Percentiles rank a stretch among this genome's conserved stretches.
phyloP scores from a whole-genome alignment of 352 stramenopile species.

The Pythium phragmiticola region DNA sequence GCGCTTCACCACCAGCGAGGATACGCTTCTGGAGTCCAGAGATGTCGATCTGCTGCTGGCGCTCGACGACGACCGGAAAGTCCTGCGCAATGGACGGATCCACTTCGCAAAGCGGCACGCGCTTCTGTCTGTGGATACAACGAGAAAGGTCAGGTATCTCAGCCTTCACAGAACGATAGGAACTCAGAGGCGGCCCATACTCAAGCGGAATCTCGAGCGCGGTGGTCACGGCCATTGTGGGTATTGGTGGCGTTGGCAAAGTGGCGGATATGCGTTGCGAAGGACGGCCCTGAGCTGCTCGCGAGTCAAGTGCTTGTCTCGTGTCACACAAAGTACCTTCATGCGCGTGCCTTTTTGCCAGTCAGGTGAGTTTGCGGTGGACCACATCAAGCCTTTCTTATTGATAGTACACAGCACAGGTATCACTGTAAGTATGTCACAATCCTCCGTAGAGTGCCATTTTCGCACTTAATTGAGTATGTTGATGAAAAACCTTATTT shows the following conservation, averaged over 20 bases:
- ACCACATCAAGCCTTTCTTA: conserved; percentile 16
- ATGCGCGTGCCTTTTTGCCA: conserved; percentile 30
- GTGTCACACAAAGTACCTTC: conserved; percentile 9
- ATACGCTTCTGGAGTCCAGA: conserved; percentile 63
- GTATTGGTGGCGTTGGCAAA: not conserved
- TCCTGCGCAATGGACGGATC: conserved; percentile 36
- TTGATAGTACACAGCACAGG: not conserved
- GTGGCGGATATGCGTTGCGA: not conserved
- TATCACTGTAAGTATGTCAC: not conserved
- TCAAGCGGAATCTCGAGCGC: conserved; percentile 25
- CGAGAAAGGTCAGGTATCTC: not conserved
- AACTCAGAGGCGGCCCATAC: conserved; percentile 2
- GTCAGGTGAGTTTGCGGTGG: conserved; percentile 9
- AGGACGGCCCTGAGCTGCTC: conserved; percentile 15
- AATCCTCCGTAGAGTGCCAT: conserved; percentile 5
- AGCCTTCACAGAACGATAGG: not conserved
- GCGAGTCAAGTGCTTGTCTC: conserved; percentile 18
- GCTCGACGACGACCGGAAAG: conserved; percentile 53
- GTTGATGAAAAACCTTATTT: not conserved
- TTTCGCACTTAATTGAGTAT: conserved; percentile 17
- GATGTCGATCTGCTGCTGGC: conserved; percentile 67
- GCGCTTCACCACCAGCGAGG: conserved; percentile 31
- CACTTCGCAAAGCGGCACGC: conserved; percentile 58
- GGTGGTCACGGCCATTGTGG: conserved; percentile 16
- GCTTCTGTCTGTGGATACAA: conserved; percentile 59